A percentile compares a stretch with the other conserved stretches of the same genome.
Evolutionary conservation across 805 yeast genomes (phyloP).

Genomic region (Spathaspora hagerdaliae): DNA sequence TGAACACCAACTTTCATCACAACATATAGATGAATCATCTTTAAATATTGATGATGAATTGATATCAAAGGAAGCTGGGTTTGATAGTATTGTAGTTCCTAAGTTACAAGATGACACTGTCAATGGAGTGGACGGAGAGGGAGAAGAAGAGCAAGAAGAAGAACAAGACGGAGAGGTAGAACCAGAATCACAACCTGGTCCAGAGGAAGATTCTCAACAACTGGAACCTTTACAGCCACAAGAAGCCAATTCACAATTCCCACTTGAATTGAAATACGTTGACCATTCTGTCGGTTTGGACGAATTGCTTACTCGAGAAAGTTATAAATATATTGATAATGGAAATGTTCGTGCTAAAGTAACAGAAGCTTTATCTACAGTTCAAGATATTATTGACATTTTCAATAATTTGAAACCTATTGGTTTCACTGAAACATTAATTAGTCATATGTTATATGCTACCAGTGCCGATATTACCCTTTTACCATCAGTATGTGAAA

Average conservation of each 20-base stretch:
- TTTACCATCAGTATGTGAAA: slow-evolving; percentile 6
- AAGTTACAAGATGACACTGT: slow-evolving; percentile 3
- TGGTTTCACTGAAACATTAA: slow-evolving; percentile 17
- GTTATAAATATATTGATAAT: neutral
- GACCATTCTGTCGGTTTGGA: slow-evolving; percentile 1
- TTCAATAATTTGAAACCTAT: slow-evolving; percentile 8
- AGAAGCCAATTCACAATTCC: neutral
- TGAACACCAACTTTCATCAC: slow-evolving; percentile 5
- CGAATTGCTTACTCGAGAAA: slow-evolving; percentile 2
- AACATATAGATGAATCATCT: slow-evolving; percentile 34
- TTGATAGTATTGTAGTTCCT: slow-evolving; percentile 5
- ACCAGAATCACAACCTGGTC: neutral
- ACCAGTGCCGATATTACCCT: slow-evolving; percentile 9
- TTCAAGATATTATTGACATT: neutral
- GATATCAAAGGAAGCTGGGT: slow-evolving; percentile 7
- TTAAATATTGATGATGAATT: slow-evolving; percentile 15
- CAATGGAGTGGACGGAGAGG: slow-evolving; percentile 6
- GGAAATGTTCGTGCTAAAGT: neutral
- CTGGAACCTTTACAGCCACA: neutral
- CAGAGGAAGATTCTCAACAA: neutral
- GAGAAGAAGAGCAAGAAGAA: neutral
- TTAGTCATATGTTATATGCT: slow-evolving; percentile 15
- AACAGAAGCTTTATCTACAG: neutral
- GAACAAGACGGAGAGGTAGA: neutral
- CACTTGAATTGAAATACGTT: slow-evolving; percentile 3